Conservation (phyloP, 331 rosid genomes). For the Malus hybrid region DNA sequence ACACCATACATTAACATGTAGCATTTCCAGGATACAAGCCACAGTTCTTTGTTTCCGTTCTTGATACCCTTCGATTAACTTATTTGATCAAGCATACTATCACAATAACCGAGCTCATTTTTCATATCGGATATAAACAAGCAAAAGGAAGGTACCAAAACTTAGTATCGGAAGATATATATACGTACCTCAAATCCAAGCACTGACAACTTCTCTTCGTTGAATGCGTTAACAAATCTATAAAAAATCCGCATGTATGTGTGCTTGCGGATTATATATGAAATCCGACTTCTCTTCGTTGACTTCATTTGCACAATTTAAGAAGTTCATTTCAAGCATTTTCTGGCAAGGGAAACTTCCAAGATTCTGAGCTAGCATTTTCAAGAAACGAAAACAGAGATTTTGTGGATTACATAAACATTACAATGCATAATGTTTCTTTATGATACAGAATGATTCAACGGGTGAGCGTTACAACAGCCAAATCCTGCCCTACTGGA, state of each 20-base stretch:
- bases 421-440: constrained; percentile 3
- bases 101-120: background rate
- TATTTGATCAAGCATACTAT: background rate
- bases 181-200: constrained; percentile 66
- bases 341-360: no score
- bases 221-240: constrained; percentile 16
- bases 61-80: background rate
- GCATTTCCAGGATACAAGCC: background rate
- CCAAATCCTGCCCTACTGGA: constrained; percentile 5
- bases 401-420: constrained; percentile 11
- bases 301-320: no score
- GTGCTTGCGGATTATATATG: no score
- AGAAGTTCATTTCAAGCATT: no score
- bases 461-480: background rate
- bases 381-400: background rate
- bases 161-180: background rate
- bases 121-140: background rate
- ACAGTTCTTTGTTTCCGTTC: background rate
- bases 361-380: background rate
- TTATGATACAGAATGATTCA: constrained; percentile 5
- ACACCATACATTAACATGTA: background rate
- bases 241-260: no score
- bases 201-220: constrained; percentile 69
- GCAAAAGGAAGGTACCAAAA: background rate
- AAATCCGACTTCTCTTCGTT: no score